Evolutionary conservation across 768 basidiomycete genomes (phyloP).

Genomic region (Pleurotus salmoneostramineus): DNA sequence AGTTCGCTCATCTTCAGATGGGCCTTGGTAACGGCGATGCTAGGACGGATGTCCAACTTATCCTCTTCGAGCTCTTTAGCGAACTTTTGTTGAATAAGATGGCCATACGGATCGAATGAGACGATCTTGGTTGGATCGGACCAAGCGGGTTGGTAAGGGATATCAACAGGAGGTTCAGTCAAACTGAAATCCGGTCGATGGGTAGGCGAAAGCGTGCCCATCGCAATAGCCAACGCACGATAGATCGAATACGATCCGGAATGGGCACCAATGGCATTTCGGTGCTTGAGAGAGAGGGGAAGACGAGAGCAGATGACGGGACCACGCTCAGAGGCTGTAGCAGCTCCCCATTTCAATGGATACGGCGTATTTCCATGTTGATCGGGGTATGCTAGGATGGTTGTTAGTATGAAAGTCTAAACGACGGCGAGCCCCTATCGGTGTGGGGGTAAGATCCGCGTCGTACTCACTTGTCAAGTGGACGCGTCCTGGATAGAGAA

Average conservation of each 20-base stretch:
- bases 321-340: conserved; percentile 62
- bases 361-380: conserved; percentile 85
- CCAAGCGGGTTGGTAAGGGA: conserved; percentile 80
- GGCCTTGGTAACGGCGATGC: conserved; percentile 89
- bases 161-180: conserved; percentile 81
- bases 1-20: conserved; percentile 95
- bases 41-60: conserved; percentile 85
- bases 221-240: conserved; percentile 87
- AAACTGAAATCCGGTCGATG: conserved; percentile 80
- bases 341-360: conserved; percentile 79
- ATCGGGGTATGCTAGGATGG: conserved; percentile 70
- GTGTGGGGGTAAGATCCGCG: neutral
- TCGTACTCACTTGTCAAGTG: conserved; percentile 72
- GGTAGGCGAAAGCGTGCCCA: conserved; percentile 73
- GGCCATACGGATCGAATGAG: conserved; percentile 92
- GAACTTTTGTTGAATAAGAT: conserved; percentile 75
- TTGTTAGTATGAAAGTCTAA: too few relatives aligned
- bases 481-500: conserved; percentile 79
- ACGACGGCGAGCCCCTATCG: conserved; percentile 1
- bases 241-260: conserved; percentile 94
- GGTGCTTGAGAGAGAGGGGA: conserved; percentile 76
- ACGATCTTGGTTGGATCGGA: conserved; percentile 77
- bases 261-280: conserved; percentile 94
- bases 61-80: conserved; percentile 52
- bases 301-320: conserved; percentile 89